Evolutionary conservation across 495 filamentous ascomycete species (phyloP), one percentile per base, ranked within the genome.

Genomic region (Aspergillus carlsbadensis): DNA sequence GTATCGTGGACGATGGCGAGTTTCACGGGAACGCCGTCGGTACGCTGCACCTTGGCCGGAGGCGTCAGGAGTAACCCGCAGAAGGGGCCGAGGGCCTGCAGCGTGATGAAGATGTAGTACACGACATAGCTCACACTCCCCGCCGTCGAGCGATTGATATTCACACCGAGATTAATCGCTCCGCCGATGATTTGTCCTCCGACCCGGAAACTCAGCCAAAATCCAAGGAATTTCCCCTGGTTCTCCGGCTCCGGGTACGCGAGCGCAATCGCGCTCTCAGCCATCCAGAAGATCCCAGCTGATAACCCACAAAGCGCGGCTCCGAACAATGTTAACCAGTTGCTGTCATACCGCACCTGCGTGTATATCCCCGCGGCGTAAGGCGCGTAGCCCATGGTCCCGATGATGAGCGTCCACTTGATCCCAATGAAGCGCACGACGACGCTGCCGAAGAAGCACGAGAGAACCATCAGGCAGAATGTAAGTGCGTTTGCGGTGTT

Each of bases 401-500:
- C 86, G 21, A 87, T 69, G 34, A 87, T 81, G 18, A 89, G 69
- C 0, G 84, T 81, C 56, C 80, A 81, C 63, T 85, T 85, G 52
- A 88, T 84, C 3, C 84, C 84, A 53, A 87, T 82, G 35, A 78
- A 80, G 31, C 74, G 73, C 6, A 86, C 80, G 7, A 85, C 43
- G 0, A 73, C 68, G 56, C 79, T 79, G 8, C 78, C 73, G 35
- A 86, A 73, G 64, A 78, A 82, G 65, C 82, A 85, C 0, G 80
- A 83, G 0, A 88, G 58, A 0, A 84, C 79, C 84, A 87, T 87
- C 1, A 87, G 75, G n/a, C 79, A 78, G 62, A 87, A 87, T 0
- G 82, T 86, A 5, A 87, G 65, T 0, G 84, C 81, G 64, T 88
- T 88, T n/a, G 83, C 85, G n/a, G 78, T 77, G 61, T 88, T 87